A percentile compares a stretch with the other conserved stretches of the same genome.
Conservation (phyloP, 1,139 yeast species). For the Kodamaea fungicola region DNA sequence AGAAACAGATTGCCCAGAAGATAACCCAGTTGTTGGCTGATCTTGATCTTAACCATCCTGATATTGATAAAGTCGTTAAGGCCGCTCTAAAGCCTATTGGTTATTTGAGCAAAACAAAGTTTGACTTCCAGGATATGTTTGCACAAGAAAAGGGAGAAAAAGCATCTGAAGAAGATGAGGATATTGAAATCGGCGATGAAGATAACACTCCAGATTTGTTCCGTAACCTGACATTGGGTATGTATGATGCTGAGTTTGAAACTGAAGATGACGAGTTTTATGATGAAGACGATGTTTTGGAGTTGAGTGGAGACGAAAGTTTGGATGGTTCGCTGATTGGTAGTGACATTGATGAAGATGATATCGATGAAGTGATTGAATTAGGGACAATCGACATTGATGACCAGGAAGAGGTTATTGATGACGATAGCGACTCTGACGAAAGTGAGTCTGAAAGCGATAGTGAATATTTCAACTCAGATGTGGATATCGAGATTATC, state of each 20-base stretch:
- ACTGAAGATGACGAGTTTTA: conserved; percentile 47
- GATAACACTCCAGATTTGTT: conserved; percentile 80
- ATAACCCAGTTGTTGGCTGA: conserved; percentile 58
- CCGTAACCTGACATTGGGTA: conserved; percentile 84
- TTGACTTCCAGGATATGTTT: conserved; percentile 55
- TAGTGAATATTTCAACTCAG: conserved; percentile 11
- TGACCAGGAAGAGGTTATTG: conserved; percentile 16
- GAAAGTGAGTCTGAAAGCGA: conserved; percentile 17
- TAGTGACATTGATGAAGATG: conserved; percentile 20
- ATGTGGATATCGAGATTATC: conserved; percentile 35
- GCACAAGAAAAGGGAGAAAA: conserved; percentile 34
- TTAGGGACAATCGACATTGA: conserved; percentile 20
- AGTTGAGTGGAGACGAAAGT: conserved; percentile 19
- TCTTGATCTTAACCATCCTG: conserved; percentile 70
- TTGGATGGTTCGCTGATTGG: conserved; percentile 25
- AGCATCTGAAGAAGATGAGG: conserved; percentile 46
- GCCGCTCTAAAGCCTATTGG: conserved; percentile 59
- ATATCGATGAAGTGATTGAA: conserved; percentile 21
- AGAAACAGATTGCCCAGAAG: conserved; percentile 57
- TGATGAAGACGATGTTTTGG: conserved; percentile 19
- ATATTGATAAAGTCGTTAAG: conserved; percentile 55
- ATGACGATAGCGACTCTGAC: conserved; percentile 20
- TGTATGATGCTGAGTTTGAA: conserved; percentile 84
- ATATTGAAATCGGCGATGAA: conserved; percentile 60
- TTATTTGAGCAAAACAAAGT: conserved; percentile 58